Evolutionary conservation across 768 basidiomycete genomes (phyloP).

Genomic region (Termitomyces sp.): DNA sequence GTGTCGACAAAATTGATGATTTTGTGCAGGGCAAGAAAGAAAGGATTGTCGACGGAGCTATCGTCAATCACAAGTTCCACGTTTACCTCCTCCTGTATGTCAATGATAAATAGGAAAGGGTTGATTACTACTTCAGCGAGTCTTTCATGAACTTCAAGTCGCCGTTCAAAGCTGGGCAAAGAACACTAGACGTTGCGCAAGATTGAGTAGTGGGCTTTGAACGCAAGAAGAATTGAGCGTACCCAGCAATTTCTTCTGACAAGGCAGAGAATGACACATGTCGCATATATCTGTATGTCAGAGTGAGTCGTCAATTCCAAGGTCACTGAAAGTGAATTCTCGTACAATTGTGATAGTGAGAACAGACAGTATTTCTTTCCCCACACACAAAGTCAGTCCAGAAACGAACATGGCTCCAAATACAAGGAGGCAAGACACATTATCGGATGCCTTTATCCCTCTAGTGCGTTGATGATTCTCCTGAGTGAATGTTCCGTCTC

Average conservation of each 20-base stretch:
- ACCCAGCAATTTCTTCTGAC: not conserved
- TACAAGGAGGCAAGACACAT: not conserved
- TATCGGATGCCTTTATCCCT: not conserved
- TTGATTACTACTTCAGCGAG: not conserved
- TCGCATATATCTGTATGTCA: not conserved
- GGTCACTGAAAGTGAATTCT: not conserved
- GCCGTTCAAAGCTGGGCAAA: not conserved
- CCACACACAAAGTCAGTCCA: not conserved
- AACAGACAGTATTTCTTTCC: not conserved
- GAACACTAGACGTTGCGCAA: not conserved
- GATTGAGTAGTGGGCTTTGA: not conserved
- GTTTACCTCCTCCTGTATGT: not conserved
- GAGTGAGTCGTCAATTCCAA: not conserved
- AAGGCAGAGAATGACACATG: not conserved
- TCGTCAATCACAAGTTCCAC: not conserved
- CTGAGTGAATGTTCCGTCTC: not conserved
- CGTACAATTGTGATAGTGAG: not conserved
- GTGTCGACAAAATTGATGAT: not conserved
- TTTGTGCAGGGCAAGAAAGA: not conserved
- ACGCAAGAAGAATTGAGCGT: not conserved
- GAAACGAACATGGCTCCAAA: not conserved
- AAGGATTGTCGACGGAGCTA: too few relatives aligned
- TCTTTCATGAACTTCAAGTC: not conserved
- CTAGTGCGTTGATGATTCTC: not conserved
- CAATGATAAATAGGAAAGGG: not conserved